Percentiles rank a stretch among this genome's conserved stretches.
Conservation (phyloP, 345 rosid genomes). For the Gossypium australe region DNA sequence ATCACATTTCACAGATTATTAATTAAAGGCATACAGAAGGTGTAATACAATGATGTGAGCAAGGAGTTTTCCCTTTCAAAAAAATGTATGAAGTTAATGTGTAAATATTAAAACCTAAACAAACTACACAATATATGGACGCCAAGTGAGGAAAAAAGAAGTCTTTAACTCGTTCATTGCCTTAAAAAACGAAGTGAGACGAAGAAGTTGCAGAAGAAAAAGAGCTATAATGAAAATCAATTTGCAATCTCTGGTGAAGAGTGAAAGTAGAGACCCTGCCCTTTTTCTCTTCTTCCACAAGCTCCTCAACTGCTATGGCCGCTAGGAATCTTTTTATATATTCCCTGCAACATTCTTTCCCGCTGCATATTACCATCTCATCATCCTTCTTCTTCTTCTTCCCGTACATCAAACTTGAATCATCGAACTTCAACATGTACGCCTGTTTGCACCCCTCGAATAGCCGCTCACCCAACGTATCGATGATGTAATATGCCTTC, state of each 20-base stretch:
- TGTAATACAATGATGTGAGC: no score
- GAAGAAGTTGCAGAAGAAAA: conserved; percentile 12
- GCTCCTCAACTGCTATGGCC: conserved; percentile 42
- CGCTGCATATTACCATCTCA: conserved; percentile 35
- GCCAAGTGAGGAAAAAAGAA: neutral
- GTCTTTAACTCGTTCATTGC: neutral
- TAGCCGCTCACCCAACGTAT: conserved; percentile 15
- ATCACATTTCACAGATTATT: no score
- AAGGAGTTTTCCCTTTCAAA: no score
- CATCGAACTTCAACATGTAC: conserved; percentile 15
- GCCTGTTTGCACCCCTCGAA: conserved; percentile 15
- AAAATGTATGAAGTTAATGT: no score
- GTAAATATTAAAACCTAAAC: neutral
- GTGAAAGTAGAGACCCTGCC: conserved; percentile 27
- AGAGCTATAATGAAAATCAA: conserved; percentile 39
- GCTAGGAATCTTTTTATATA: conserved; percentile 65
- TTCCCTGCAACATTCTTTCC: conserved; percentile 57
- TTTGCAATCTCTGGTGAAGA: conserved; percentile 51
- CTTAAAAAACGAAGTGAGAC: neutral
- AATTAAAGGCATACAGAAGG: no score
- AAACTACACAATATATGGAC: neutral
- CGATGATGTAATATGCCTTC: neutral
- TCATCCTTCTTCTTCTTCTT: conserved; percentile 5
- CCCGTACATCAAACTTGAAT: neutral
- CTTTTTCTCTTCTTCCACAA: conserved; percentile 46